Evolutionary conservation across 2,329 filamentous ascomycete species (phyloP).

Genomic region (Didymella pomorum): DNA sequence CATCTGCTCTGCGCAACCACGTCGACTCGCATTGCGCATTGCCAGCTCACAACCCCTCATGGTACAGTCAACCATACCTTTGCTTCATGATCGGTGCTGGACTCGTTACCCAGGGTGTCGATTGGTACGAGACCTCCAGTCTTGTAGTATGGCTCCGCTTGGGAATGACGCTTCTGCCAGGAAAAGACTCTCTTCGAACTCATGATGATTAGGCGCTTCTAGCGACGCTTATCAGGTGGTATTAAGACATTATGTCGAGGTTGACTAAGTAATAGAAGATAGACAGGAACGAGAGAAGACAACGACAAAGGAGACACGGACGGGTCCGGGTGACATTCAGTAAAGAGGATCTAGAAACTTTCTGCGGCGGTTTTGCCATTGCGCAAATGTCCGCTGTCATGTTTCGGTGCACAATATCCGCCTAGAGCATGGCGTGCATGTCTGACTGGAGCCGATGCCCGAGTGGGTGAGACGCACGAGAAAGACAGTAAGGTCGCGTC

Average conservation of each 20-base stretch:
- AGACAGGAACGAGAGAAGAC: background rate
- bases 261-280: background rate
- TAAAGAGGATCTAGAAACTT: slow-evolving; percentile 20
- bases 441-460: slow-evolving; percentile 7
- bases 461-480: slow-evolving; percentile 15
- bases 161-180: slow-evolving; percentile 54
- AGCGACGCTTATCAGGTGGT: background rate
- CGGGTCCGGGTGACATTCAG: slow-evolving; percentile 4
- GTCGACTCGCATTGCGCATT: slow-evolving; percentile 36
- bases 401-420: slow-evolving; percentile 20
- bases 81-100: slow-evolving; percentile 26
- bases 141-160: slow-evolving; percentile 47
- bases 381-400: slow-evolving; percentile 24
- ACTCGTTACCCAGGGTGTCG: slow-evolving; percentile 20
- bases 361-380: slow-evolving; percentile 18
- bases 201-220: slow-evolving; percentile 36
- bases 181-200: slow-evolving; percentile 55
- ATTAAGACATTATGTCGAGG: slow-evolving; percentile 20
- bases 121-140: slow-evolving; percentile 50
- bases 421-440: slow-evolving; percentile 14
- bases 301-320: background rate
- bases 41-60: slow-evolving; percentile 40
- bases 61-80: slow-evolving; percentile 39
- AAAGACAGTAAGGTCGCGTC: background rate
- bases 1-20: slow-evolving; percentile 43